Conservation (phyloP, 1,284 basidiomycete genomes). For the Cryptococcus wingfieldii region DNA sequence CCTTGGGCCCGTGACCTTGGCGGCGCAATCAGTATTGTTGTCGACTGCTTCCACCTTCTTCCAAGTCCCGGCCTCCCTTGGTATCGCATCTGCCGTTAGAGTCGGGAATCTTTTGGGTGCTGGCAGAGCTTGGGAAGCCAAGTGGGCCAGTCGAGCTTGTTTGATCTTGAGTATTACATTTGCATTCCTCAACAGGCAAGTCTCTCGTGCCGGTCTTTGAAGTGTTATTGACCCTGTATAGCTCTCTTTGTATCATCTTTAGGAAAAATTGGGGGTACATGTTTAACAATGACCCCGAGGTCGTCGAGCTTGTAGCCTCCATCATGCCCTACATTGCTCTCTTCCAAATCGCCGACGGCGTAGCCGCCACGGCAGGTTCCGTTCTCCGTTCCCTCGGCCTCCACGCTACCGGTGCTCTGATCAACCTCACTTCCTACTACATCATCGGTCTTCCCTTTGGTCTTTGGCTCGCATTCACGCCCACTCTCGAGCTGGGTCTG, state of each 20-base stretch:
- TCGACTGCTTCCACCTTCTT: conserved; percentile 67
- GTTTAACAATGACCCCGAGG: conserved; percentile 76
- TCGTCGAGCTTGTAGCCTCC: conserved; percentile 58
- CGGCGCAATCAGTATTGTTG: conserved; percentile 53
- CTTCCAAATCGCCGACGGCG: conserved; percentile 68
- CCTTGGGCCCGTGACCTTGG: conserved; percentile 51
- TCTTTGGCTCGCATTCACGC: conserved; percentile 50
- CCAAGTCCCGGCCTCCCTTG: conserved; percentile 77
- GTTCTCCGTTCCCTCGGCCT: conserved; percentile 74
- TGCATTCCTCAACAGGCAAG: conserved; percentile 61
- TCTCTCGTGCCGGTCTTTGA: not conserved
- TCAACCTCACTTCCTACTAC: conserved; percentile 54
- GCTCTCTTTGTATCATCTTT: conserved; percentile 67
- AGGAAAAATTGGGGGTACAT: conserved; percentile 70
- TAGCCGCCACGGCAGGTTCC: conserved; percentile 64
- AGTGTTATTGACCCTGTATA: conserved; percentile 34
- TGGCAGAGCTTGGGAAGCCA: conserved; percentile 62
- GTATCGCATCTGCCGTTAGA: conserved; percentile 76
- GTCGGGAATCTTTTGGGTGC: conserved; percentile 80
- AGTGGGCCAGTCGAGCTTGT: conserved; percentile 59
- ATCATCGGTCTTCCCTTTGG: conserved; percentile 52
- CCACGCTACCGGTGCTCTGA: conserved; percentile 50
- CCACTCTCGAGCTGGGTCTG: conserved; percentile 35
- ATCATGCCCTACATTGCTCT: conserved; percentile 68
- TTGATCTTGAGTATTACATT: conserved; percentile 61